Conservation (phyloP, 2,329 filamentous ascomycete genomes). For the Fusarium stilboides region DNA sequence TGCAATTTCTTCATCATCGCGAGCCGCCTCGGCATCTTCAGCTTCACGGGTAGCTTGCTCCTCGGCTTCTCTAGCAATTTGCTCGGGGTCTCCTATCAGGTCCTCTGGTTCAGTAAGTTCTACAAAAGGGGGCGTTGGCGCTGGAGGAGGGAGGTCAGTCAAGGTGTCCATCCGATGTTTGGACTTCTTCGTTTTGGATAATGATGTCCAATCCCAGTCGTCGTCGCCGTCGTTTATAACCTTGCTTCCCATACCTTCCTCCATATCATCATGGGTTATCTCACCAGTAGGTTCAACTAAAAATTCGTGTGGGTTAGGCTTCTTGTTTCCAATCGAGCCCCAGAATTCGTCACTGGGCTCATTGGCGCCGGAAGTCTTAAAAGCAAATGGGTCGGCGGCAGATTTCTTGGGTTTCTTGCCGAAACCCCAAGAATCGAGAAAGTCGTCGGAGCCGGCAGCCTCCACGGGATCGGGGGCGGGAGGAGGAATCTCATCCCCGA, state of each 20-base stretch:
- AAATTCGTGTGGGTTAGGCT: slow-evolving; percentile 65
- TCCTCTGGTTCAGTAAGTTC: slow-evolving; percentile 60
- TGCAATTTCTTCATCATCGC: slow-evolving; percentile 55
- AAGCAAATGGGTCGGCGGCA: slow-evolving; percentile 49
- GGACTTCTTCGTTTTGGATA: slow-evolving; percentile 62
- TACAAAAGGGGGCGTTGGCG: slow-evolving; percentile 64
- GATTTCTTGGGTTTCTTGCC: slow-evolving; percentile 64
- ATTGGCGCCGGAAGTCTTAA: slow-evolving; percentile 61
- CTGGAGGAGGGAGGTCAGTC: slow-evolving; percentile 62
- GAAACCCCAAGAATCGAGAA: slow-evolving; percentile 71
- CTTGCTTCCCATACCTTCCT: slow-evolving; percentile 61
- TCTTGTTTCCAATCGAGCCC: slow-evolving; percentile 55
- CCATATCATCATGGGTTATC: slow-evolving; percentile 62
- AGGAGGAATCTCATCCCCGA: slow-evolving; percentile 53
- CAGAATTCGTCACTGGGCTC: slow-evolving; percentile 61
- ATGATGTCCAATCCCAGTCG: slow-evolving; percentile 61
- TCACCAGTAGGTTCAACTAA: slow-evolving; percentile 61
- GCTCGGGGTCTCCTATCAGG: slow-evolving; percentile 53
- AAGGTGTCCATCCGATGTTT: slow-evolving; percentile 58
- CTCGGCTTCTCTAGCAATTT: slow-evolving; percentile 43
- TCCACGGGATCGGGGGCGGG: slow-evolving; percentile 52
- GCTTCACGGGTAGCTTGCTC: slow-evolving; percentile 46
- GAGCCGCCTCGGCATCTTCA: slow-evolving; percentile 44
- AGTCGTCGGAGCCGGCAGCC: slow-evolving; percentile 62
- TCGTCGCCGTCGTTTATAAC: slow-evolving; percentile 61